A percentile compares a stretch with the other conserved stretches of the same genome.
Evolutionary conservation across 1,284 basidiomycete genomes (phyloP).

Genomic region (Moesziomyces sp.): DNA sequence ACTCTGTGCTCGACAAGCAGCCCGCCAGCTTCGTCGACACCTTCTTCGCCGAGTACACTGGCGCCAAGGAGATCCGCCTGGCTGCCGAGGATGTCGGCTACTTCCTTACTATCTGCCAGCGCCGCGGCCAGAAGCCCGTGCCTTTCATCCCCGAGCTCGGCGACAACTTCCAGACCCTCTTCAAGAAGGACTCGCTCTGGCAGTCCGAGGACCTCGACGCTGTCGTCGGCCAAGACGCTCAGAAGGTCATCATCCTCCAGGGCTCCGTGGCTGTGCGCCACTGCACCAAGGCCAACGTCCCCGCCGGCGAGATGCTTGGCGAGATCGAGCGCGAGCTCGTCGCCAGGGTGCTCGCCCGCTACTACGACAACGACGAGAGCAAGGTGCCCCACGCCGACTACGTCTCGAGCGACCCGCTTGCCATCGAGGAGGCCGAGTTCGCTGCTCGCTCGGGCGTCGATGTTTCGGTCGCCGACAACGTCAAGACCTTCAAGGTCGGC

Average conservation of each 20-base stretch:
- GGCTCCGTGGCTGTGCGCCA: conserved; percentile 94
- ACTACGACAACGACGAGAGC: conserved; percentile 81
- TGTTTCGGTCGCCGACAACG: conserved; percentile 72
- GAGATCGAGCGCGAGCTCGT: conserved; percentile 84
- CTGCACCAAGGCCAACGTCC: conserved; percentile 87
- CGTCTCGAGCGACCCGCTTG: conserved; percentile 74
- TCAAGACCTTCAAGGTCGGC: conserved; percentile 49
- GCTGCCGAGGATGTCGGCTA: conserved; percentile 94
- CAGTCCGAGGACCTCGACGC: conserved; percentile 98
- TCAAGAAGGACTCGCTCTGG: conserved; percentile 89
- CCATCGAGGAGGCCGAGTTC: conserved; percentile 69
- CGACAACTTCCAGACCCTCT: conserved; percentile 79
- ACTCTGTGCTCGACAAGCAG: conserved; percentile 84
- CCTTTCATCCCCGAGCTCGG: conserved; percentile 99
- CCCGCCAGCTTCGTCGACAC: conserved; percentile 76
- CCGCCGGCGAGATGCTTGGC: conserved; percentile 89
- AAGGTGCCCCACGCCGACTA: conserved; percentile 88
- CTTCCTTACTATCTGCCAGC: conserved; percentile 93
- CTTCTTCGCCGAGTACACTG: conserved; percentile 85
- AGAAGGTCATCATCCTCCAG: conserved; percentile 96
- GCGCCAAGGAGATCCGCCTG: conserved; percentile 84
- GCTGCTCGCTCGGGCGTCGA: conserved; percentile 70
- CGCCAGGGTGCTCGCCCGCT: conserved; percentile 81
- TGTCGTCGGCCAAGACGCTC: conserved; percentile 90
- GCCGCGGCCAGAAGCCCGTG: conserved; percentile 96